Conservation (phyloP, 306 rosid species). For the Cucurbita ficifolia region DNA sequence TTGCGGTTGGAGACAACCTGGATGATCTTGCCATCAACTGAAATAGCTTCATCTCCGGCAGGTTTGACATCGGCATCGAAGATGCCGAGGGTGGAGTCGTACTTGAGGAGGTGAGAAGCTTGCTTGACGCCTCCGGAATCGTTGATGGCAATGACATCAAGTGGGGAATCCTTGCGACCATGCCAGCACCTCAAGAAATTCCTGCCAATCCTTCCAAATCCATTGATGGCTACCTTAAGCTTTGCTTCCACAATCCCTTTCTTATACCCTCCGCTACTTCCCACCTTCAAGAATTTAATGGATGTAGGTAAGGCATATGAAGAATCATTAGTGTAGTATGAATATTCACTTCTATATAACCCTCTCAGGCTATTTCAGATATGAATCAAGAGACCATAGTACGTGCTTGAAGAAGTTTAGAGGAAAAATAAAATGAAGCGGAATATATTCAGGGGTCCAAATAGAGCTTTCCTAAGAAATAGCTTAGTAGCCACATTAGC, state of each 20-base stretch:
- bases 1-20: slow-evolving; percentile 75
- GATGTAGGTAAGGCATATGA: neutral
- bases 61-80: slow-evolving; percentile 93
- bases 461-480: neutral
- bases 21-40: slow-evolving; percentile 83
- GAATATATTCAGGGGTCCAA: neutral
- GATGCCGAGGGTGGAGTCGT: slow-evolving; percentile 91
- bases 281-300: slow-evolving; percentile 23
- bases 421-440: neutral
- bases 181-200: slow-evolving; percentile 98
- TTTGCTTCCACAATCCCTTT: slow-evolving; percentile 63
- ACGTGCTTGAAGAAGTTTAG: neutral
- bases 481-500: no score
- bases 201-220: slow-evolving; percentile 92
- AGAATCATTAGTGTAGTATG: neutral
- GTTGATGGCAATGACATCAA: slow-evolving; percentile 82
- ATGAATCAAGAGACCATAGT: neutral
- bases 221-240: slow-evolving; percentile 85
- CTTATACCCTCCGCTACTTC: slow-evolving; percentile 48
- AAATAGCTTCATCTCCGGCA: slow-evolving; percentile 41
- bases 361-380: neutral
- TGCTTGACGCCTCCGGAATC: slow-evolving; percentile 95
- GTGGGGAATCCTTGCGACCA: slow-evolving; percentile 89
- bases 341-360: neutral
- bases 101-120: slow-evolving; percentile 98